Base-by-base conservation (phyloP, 495 filamentous ascomycete species). In the Penicillium argentinense region DNA sequence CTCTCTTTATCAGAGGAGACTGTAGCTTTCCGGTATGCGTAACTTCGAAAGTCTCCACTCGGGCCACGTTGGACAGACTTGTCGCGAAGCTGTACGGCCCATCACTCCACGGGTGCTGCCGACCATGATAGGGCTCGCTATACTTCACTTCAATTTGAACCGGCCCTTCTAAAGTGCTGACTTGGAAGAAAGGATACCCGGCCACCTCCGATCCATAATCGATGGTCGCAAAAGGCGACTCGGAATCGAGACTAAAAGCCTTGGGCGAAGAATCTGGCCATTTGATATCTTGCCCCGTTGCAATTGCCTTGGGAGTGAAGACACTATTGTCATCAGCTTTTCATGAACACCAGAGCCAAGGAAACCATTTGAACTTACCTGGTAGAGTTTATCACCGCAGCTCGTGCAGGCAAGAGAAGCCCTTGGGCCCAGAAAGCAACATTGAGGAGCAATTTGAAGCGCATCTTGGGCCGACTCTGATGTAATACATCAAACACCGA, bases 81-180 rank as follows among this genome's bases (percentile, higher is more conserved):
- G 37, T 36, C 14, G 26, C 28, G 23, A 46, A 47, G 7, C 22
- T 19, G 29, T 32, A 37, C 1, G 49, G 49, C 2, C 49, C 49
- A 38, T 52, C 49, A 3, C 37, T 21, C 8, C 22, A 42, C 13
- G 42, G 36, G 1, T 46, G 27, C 6, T 6, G n/a, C 13, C 46
- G 22, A 1, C 49, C 49, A 13, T 19, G 8, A 21, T 36, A 47
- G 13, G 30, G 49, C 14, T 52, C 49, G 16, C 37, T 46, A 17
- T 52, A 52, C 16, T 52, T 52, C 5, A 52, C 36, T 30, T 52
- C 42, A 42, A 52, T 42, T 29, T 52, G 49, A 3, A 27, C 34
- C 9, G 46, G 38, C 1, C 24, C 19, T n/a, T 25, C 13, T 12
- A 45, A 9, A 16, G 3, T 24, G 11, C 11, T 14, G n/a, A 51